phyloP scores from a whole-genome alignment of 495 filamentous ascomycete genomes.

The Xylaria acuta region DNA sequence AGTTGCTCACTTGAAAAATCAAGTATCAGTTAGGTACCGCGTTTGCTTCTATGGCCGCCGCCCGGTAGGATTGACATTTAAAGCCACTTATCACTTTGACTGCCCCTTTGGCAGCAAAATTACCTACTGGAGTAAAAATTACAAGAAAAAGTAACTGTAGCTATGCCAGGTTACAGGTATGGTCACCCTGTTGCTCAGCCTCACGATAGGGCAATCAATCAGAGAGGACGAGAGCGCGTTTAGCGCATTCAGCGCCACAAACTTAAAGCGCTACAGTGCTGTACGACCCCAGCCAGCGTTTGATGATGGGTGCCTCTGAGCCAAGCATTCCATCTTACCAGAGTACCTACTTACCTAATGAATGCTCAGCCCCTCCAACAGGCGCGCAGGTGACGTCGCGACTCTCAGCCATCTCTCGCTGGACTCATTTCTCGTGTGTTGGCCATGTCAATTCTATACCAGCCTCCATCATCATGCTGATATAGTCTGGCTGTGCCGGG shows the following conservation, averaged over 20 bases:
- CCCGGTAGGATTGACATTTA: not conserved
- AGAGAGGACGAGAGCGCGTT: not conserved
- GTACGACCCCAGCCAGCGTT: not conserved
- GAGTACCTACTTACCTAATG: not conserved
- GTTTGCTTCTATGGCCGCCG: not conserved
- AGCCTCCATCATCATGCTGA: slow-evolving; percentile 16
- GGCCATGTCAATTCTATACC: slow-evolving; percentile 4
- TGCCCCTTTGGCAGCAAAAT: not conserved
- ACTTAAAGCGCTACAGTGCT: not conserved
- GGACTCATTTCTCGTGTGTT: not conserved
- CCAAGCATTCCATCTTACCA: not conserved
- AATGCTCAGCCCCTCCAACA: slow-evolving; percentile 15
- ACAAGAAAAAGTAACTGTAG: too few species aligned
- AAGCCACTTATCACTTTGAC: not conserved
- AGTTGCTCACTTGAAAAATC: not conserved
- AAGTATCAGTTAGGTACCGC: too few species aligned
- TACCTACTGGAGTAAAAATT: too few species aligned
- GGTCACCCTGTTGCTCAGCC: slow-evolving; percentile 12
- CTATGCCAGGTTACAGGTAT: not conserved
- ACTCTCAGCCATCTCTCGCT: not conserved
- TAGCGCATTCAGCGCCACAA: not conserved
- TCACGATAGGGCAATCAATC: slow-evolving; percentile 19
- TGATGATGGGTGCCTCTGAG: slow-evolving; percentile 12
- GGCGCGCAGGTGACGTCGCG: not conserved
- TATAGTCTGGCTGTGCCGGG: slow-evolving; percentile 15